Evolutionary conservation across 2,329 filamentous ascomycete genomes (phyloP).

Genomic region (Aspergillus pseudonomiae): DNA sequence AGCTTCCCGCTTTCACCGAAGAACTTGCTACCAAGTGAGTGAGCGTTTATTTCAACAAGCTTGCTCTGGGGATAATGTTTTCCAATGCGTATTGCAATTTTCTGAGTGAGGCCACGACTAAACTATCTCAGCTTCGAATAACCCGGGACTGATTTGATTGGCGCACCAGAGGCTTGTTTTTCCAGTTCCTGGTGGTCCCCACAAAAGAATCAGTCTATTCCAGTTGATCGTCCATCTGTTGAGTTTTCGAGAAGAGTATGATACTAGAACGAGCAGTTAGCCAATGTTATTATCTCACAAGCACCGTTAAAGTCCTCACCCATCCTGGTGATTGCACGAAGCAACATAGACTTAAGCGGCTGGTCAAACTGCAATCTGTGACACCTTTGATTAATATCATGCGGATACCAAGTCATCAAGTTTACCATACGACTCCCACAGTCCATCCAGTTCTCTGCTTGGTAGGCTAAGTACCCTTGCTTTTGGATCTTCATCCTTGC

Average conservation of each 20-base stretch:
- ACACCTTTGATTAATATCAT: background rate
- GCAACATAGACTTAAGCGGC: slow-evolving; percentile 43
- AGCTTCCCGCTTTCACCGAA: slow-evolving; percentile 53
- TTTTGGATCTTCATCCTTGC: slow-evolving; percentile 32
- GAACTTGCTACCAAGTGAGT: slow-evolving; percentile 51
- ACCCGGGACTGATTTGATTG: background rate
- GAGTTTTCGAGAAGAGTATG: slow-evolving; percentile 37
- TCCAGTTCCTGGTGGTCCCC: slow-evolving; percentile 91
- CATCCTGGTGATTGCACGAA: slow-evolving; percentile 46
- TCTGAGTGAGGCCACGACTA: slow-evolving; percentile 52
- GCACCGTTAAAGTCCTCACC: slow-evolving; percentile 21
- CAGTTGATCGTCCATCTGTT: slow-evolving; percentile 46
- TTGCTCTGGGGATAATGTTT: slow-evolving; percentile 43
- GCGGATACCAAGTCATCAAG: background rate
- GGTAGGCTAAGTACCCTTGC: slow-evolving; percentile 42
- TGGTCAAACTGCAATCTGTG: slow-evolving; percentile 48
- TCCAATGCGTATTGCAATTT: slow-evolving; percentile 52
- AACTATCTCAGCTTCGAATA: slow-evolving; percentile 3
- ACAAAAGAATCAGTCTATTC: slow-evolving; percentile 71
- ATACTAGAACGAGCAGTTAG: slow-evolving; percentile 23
- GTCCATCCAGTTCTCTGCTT: slow-evolving; percentile 41
- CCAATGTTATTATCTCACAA: background rate
- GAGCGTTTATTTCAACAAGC: slow-evolving; percentile 52
- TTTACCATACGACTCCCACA: slow-evolving; percentile 47
- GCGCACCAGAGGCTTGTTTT: slow-evolving; percentile 63